Percentiles rank a stretch among this genome's conserved stretches.
Evolutionary conservation across 768 basidiomycete genomes (phyloP).

Genomic region (Serendipita sp.): DNA sequence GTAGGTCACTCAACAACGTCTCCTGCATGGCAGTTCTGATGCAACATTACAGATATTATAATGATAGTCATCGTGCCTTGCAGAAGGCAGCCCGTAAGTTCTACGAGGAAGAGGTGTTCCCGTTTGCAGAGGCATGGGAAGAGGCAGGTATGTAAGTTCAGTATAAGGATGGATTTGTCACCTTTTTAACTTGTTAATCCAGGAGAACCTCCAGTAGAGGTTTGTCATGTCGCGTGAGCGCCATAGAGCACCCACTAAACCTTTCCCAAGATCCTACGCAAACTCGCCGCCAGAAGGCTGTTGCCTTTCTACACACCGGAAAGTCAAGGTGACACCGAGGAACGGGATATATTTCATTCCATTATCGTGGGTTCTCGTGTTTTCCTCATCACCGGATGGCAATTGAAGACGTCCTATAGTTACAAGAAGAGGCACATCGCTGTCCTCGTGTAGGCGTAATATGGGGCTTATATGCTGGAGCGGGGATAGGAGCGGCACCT

Average conservation of each 20-base stretch:
- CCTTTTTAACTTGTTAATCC: neutral
- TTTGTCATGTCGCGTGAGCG: neutral
- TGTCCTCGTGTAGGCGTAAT: slow-evolving; percentile 8
- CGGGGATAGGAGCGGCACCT: slow-evolving; percentile 9
- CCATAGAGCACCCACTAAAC: neutral
- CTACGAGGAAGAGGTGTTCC: slow-evolving; percentile 10
- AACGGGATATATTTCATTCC: slow-evolving; percentile 12
- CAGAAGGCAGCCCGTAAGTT: slow-evolving; percentile 1
- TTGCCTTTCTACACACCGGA: slow-evolving; percentile 9
- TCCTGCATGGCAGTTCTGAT: neutral
- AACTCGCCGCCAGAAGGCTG: slow-evolving; percentile 7
- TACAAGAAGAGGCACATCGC: slow-evolving; percentile 10
- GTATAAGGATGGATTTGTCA: neutral
- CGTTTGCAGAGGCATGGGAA: slow-evolving; percentile 11
- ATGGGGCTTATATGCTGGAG: slow-evolving; percentile 10
- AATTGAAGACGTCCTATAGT: neutral
- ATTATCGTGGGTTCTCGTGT: slow-evolving; percentile 8
- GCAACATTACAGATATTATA: neutral
- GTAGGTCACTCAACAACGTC: neutral
- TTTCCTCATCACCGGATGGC: neutral
- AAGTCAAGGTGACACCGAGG: slow-evolving; percentile 4
- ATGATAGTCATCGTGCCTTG: slow-evolving; percentile 1
- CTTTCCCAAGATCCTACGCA: slow-evolving; percentile 4
- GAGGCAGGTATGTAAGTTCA: slow-evolving; percentile 4
- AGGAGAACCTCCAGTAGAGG: slow-evolving; percentile 7